phyloP scores from a whole-genome alignment of 139 green algal genomes.

The Desmodesmus armatus region DNA sequence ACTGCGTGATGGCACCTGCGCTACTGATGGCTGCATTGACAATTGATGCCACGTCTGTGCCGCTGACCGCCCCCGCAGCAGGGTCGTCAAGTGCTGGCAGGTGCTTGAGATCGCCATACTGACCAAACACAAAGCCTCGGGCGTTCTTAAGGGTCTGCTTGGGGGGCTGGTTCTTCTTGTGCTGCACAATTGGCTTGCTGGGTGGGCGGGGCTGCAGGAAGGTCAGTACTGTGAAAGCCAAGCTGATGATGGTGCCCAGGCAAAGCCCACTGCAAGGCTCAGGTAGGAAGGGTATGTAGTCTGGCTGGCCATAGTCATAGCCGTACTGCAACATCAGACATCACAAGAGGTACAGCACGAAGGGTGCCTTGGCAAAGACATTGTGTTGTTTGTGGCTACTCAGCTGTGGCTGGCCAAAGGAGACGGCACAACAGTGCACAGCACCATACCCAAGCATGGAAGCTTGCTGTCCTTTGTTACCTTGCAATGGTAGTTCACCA shows the following conservation, averaged over 20 bases:
- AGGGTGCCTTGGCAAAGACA: neutral
- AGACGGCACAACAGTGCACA: neutral
- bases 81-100: neutral
- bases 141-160: slow-evolving; percentile 6
- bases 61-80: neutral
- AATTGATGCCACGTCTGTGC: neutral
- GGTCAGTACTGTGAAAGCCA: neutral
- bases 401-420: neutral
- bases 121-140: neutral
- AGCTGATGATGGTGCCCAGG: neutral
- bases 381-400: neutral
- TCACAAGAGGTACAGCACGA: neutral
- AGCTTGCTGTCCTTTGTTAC: neutral
- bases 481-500: neutral
- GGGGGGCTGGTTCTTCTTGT: neutral
- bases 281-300: slow-evolving; percentile 5
- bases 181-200: neutral
- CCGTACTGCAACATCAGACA: neutral
- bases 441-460: neutral
- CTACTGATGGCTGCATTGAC: slow-evolving; percentile 1
- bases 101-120: slow-evolving; percentile 12
- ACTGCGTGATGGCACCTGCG: neutral
- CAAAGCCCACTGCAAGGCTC: neutral
- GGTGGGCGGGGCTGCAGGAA: slow-evolving; percentile 5
- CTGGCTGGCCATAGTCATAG: slow-evolving; percentile 20